Conservation (phyloP, 306 rosid species). For the Canavalia ensiformis region DNA sequence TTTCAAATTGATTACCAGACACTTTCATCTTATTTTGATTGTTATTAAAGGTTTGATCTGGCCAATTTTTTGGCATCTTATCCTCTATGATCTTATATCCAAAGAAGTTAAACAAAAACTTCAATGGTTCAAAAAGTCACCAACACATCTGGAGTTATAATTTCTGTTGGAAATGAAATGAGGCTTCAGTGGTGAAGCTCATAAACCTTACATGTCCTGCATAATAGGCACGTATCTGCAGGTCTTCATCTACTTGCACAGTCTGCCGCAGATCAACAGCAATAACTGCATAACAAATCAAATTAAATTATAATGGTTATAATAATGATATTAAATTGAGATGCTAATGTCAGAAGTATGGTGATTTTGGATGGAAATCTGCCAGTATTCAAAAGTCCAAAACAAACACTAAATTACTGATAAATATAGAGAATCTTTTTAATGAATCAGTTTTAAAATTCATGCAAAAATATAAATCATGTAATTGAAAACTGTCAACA, state of each 20-base stretch:
- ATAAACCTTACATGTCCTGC: constrained; percentile 90
- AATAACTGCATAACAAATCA: constrained; percentile 66
- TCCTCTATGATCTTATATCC: constrained; percentile 17
- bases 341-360: not conserved
- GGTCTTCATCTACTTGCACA: constrained; percentile 83
- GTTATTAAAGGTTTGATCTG: constrained; percentile 6
- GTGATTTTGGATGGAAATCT: constrained; percentile 34
- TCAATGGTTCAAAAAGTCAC: constrained; percentile 1
- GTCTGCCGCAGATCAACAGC: constrained; percentile 90
- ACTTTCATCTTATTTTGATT: not conserved
- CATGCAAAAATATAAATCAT: constrained; percentile 8
- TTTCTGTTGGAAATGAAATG: constrained; percentile 8
- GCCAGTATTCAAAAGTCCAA: not conserved
- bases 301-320: constrained; percentile 39
- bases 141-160: constrained; percentile 8
- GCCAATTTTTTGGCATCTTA: constrained; percentile 2
- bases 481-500: not conserved
- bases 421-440: constrained; percentile 19
- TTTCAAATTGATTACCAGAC: constrained; percentile 12
- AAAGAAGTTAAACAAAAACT: constrained; percentile 28
- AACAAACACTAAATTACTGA: constrained; percentile 32
- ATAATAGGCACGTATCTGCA: constrained; percentile 93
- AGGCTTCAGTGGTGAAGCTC: constrained; percentile 34
- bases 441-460: not conserved
- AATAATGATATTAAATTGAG: constrained; percentile 17